Conservation (phyloP, 495 filamentous ascomycete genomes). For the Xylaria curta region DNA sequence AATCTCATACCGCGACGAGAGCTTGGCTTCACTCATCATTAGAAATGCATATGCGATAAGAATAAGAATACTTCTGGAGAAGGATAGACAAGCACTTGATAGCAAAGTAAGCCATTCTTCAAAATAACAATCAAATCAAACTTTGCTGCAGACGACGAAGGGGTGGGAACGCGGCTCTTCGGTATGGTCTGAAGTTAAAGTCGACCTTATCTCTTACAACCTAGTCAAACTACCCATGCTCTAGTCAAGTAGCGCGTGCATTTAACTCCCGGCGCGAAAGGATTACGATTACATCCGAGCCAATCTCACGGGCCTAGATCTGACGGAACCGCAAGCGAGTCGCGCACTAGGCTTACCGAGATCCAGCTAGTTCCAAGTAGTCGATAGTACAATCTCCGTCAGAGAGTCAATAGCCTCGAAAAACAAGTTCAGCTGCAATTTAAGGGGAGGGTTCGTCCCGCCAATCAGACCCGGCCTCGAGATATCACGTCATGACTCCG, state of each 20-base stretch:
- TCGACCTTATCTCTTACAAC: slow-evolving; percentile 1
- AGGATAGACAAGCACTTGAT: background rate
- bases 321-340: background rate
- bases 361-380: background rate
- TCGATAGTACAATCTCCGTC: background rate
- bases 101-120: background rate
- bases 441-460: background rate
- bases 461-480: slow-evolving; percentile 8
- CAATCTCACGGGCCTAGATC: slow-evolving; percentile 6
- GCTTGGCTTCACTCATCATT: slow-evolving; percentile 14
- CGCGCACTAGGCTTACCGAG: background rate
- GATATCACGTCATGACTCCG: slow-evolving; percentile 19
- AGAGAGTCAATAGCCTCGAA: background rate
- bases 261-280: background rate
- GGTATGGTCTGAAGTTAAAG: background rate
- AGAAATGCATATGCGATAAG: background rate
- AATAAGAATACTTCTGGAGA: background rate
- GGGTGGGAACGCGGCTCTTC: slow-evolving; percentile 4
- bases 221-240: background rate
- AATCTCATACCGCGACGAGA: slow-evolving; percentile 20
- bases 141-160: background rate
- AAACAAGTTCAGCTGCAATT: slow-evolving; percentile 20
- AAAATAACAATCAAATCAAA: background rate
- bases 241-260: background rate
- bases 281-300: background rate